Evolutionary conservation across 257 asterid genomes (phyloP).

Genomic region (Solanum stenotomum): DNA sequence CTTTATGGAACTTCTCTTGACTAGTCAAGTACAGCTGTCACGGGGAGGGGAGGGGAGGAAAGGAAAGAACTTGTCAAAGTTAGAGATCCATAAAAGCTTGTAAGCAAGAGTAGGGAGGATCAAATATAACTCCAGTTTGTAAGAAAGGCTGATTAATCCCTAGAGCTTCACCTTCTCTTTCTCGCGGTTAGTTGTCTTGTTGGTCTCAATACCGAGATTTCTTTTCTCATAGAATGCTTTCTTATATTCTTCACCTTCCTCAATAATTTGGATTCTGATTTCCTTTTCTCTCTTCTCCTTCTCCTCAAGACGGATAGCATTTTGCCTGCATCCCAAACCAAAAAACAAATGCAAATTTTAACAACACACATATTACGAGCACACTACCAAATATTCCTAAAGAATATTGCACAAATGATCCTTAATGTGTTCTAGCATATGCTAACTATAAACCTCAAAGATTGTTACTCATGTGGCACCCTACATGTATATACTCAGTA

Average conservation of each 20-base stretch:
- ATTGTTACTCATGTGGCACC: neutral
- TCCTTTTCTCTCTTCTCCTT: constrained; percentile 89
- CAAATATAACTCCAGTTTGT: neutral
- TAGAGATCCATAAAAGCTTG: neutral
- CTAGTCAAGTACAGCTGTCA: constrained; percentile 42
- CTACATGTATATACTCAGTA: neutral
- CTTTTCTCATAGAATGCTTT: constrained; percentile 77
- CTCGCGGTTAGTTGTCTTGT: constrained; percentile 65
- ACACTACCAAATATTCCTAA: neutral
- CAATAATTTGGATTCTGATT: constrained; percentile 66
- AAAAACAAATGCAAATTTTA: neutral
- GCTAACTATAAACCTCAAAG: neutral
- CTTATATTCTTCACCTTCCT: constrained; percentile 76
- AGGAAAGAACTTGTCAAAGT: neutral
- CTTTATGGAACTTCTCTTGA: constrained; percentile 91
- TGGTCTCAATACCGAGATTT: constrained; percentile 57
- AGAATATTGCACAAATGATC: neutral
- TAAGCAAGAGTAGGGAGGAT: neutral
- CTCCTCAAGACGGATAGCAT: constrained; percentile 87
- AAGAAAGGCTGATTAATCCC: neutral
- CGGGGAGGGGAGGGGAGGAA: neutral
- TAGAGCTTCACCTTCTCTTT: constrained; percentile 56
- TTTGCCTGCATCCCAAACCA: constrained; percentile 44
- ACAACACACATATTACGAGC: neutral
- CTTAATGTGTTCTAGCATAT: neutral